These are phyloP conservation scores for Boletus hoseneyae DNA, from an alignment of 1,284 basidiomycete species.

Conservation along the genomic window DNA sequence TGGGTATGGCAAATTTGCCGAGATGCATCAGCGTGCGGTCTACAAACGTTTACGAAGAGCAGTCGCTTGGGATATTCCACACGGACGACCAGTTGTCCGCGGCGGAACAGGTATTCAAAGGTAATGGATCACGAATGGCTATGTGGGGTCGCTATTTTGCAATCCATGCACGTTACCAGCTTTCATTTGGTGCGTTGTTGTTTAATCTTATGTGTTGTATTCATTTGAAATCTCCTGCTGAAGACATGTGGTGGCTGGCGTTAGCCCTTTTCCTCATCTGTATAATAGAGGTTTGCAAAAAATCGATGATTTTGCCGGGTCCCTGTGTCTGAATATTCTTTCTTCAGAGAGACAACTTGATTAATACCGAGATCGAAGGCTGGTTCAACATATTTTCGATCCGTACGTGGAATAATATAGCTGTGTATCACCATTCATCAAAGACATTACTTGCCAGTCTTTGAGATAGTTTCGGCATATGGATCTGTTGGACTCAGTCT, in stretches of 20 bases:
- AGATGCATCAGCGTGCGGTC: constrained; percentile 70
- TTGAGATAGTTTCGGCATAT: constrained; percentile 89
- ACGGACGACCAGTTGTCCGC: constrained; percentile 46
- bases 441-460: constrained; percentile 46
- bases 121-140: constrained; percentile 47
- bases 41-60: constrained; percentile 98
- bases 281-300: constrained; percentile 76
- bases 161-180: constrained; percentile 80
- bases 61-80: constrained; percentile 73
- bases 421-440: not conserved
- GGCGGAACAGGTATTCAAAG: constrained; percentile 47
- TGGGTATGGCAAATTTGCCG: not conserved
- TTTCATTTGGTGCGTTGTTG: constrained; percentile 70
- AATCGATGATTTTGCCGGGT: not conserved
- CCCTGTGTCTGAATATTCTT: constrained; percentile 4
- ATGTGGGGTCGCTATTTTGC: constrained; percentile 77
- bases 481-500: constrained; percentile 86
- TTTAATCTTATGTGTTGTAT: not conserved
- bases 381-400: constrained; percentile 84
- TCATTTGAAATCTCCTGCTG: constrained; percentile 4
- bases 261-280: constrained; percentile 79
- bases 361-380: constrained; percentile 44
- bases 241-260: constrained; percentile 90
- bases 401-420: constrained; percentile 41
- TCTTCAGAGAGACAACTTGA: constrained; percentile 53